Percentiles rank a stretch among this genome's conserved stretches.
Conservation (phyloP, 306 rosid genomes). For the Cyamopsis tetragonoloba region DNA sequence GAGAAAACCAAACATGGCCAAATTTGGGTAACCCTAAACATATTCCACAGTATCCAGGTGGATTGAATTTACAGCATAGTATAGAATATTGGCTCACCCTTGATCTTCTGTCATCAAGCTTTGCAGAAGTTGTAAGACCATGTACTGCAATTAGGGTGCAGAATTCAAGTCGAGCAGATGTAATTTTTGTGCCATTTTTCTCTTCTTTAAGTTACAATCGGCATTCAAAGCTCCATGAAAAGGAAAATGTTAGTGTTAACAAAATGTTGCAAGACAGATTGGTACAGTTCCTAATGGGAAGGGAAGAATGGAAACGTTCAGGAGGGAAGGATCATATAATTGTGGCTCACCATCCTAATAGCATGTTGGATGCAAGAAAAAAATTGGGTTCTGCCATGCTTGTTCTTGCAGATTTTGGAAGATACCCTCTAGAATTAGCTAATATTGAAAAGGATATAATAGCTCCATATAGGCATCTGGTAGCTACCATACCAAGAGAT, state of each 20-base stretch:
- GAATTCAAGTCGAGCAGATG: constrained; percentile 78
- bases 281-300: constrained; percentile 53
- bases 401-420: constrained; percentile 95
- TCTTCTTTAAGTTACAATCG: constrained; percentile 87
- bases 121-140: constrained; percentile 33
- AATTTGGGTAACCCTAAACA: constrained; percentile 34
- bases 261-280: constrained; percentile 65
- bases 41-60: constrained; percentile 81
- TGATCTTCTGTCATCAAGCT: constrained; percentile 68
- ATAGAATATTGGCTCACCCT: constrained; percentile 93
- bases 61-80: constrained; percentile 89
- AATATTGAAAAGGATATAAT: constrained; percentile 79
- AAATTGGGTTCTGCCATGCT: constrained; percentile 81
- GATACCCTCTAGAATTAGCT: constrained; percentile 78
- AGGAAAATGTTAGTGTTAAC: constrained; percentile 60
- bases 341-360: constrained; percentile 94
- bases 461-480: constrained; percentile 86
- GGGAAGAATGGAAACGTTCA: constrained; percentile 62
- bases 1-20: constrained; percentile 76
- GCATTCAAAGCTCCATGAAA: constrained; percentile 62
- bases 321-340: constrained; percentile 79
- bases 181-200: constrained; percentile 88
- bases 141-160: constrained; percentile 67
- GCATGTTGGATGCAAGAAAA: constrained; percentile 73
- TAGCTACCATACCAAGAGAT: constrained; percentile 45